Percentiles rank a stretch among this genome's conserved stretches.
Conservation (phyloP, 176 grass and related monocot genomes). For the barley (Hordeum vulgare) region MorexV3_pseudomolecules_assembly NC_058520.1:550962566-550963065, state of each 20-base stretch:
- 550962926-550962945: background rate
- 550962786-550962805: background rate
- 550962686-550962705: background rate
- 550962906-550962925: background rate
- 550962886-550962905: background rate
- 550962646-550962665: background rate
- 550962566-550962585: background rate
- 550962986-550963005: background rate
- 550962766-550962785: background rate
- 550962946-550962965: background rate
- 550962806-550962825: background rate
- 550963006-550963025: background rate
- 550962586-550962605: background rate
- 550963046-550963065: background rate
- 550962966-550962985: background rate
- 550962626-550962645: background rate
- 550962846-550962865: background rate
- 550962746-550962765: background rate
- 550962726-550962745: background rate
- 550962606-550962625: background rate
- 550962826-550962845: background rate
- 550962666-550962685: background rate
- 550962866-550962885: background rate
- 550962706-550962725: background rate
- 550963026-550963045: constrained; percentile 6